Conservation (phyloP, 164 flowering plant genomes). For the Tetrastigma voinierianum region DNA sequence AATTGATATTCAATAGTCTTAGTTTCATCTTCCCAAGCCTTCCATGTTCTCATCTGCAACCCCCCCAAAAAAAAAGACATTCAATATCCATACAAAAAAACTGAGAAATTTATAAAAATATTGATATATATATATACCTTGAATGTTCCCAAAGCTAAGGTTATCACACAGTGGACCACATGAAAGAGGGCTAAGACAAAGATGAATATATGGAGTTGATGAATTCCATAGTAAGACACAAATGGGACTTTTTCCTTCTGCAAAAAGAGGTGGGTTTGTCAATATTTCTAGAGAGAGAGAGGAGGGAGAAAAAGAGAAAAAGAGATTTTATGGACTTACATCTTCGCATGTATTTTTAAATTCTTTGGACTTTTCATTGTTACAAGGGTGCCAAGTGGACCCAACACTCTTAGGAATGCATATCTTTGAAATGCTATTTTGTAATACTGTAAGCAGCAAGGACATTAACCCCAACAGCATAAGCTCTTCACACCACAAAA, state of each 20-base stretch:
- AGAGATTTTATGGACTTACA: too few species aligned
- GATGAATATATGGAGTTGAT: constrained; percentile 77
- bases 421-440: constrained; percentile 38
- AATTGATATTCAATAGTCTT: constrained; percentile 57
- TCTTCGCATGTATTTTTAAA: neutral
- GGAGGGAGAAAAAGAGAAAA: too few species aligned
- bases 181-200: constrained; percentile 68
- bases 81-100: too few species aligned
- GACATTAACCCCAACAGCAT: constrained; percentile 85
- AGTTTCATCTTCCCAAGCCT: constrained; percentile 71
- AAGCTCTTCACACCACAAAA: constrained; percentile 33
- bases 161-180: constrained; percentile 52
- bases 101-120: too few species aligned
- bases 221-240: constrained; percentile 58
- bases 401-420: constrained; percentile 40
- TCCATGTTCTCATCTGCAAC: constrained; percentile 72
- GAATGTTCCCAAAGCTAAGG: constrained; percentile 50
- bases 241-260: constrained; percentile 61
- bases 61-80: neutral
- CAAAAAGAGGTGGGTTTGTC: neutral
- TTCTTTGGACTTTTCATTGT: neutral
- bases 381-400: constrained; percentile 56
- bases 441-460: constrained; percentile 46
- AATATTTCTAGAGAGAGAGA: too few species aligned
- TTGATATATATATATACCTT: constrained; percentile 40